Percentiles rank a stretch among this genome's conserved stretches.
Evolutionary conservation across 2,329 filamentous ascomycete species (phyloP).

Genomic region (Boeremia lycopersici): DNA sequence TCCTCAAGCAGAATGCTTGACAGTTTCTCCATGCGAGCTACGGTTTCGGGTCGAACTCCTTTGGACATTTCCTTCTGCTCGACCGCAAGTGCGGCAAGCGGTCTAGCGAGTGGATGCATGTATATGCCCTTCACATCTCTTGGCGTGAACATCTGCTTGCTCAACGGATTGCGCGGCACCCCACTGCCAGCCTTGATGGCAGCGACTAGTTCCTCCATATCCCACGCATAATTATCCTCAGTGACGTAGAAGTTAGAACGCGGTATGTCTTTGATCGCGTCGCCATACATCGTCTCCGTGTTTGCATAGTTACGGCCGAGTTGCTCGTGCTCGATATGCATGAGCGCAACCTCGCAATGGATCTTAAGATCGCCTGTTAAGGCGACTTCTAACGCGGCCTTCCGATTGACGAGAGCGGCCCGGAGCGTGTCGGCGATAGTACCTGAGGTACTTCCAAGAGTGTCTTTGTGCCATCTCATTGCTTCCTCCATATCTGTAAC

Average conservation of each 20-base stretch:
- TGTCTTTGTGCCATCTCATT: slow-evolving; percentile 29
- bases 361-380: slow-evolving; percentile 35
- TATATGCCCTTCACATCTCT: slow-evolving; percentile 41
- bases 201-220: slow-evolving; percentile 43
- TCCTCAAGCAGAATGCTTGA: slow-evolving; percentile 36
- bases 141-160: slow-evolving; percentile 44
- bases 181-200: slow-evolving; percentile 41
- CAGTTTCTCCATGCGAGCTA: slow-evolving; percentile 39
- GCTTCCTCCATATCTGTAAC: slow-evolving; percentile 35
- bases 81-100: slow-evolving; percentile 36
- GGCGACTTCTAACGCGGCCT: slow-evolving; percentile 26
- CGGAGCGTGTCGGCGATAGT: slow-evolving; percentile 30
- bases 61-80: slow-evolving; percentile 42
- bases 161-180: slow-evolving; percentile 43
- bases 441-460: slow-evolving; percentile 18
- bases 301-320: slow-evolving; percentile 44
- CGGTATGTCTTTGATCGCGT: slow-evolving; percentile 41
- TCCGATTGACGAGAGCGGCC: slow-evolving; percentile 37
- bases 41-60: slow-evolving; percentile 39
- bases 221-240: slow-evolving; percentile 51
- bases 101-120: slow-evolving; percentile 32
- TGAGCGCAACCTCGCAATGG: slow-evolving; percentile 39
- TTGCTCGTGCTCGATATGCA: slow-evolving; percentile 46
- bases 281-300: slow-evolving; percentile 44
- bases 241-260: slow-evolving; percentile 46